Percentiles rank a stretch among this genome's conserved stretches.
Evolutionary conservation across 495 filamentous ascomycete genomes (phyloP).

Genomic region (Trichoderma reesei): DNA sequence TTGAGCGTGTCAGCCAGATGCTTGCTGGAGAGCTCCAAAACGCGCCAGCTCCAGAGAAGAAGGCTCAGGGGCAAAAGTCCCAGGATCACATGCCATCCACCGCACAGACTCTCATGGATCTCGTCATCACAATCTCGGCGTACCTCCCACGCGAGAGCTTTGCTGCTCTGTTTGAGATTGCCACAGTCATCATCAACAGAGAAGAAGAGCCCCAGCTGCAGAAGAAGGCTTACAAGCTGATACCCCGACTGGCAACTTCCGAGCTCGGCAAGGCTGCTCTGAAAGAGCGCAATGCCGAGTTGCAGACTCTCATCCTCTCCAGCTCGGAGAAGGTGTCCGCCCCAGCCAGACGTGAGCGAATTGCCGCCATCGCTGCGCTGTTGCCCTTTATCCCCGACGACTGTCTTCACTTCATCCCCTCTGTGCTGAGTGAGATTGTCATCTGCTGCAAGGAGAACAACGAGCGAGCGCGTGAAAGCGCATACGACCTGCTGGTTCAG

Average conservation of each 20-base stretch:
- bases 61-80: slow-evolving; percentile 38
- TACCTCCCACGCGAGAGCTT: slow-evolving; percentile 83
- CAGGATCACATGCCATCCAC: slow-evolving; percentile 76
- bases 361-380: slow-evolving; percentile 69
- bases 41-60: slow-evolving; percentile 44
- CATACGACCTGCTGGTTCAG: slow-evolving; percentile 81
- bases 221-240: slow-evolving; percentile 98
- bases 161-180: slow-evolving; percentile 68
- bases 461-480: slow-evolving; percentile 77
- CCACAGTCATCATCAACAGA: slow-evolving; percentile 66
- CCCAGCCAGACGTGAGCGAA: slow-evolving; percentile 73
- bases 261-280: slow-evolving; percentile 63
- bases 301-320: slow-evolving; percentile 67
- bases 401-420: slow-evolving; percentile 84
- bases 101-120: slow-evolving; percentile 88
- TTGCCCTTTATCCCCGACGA: slow-evolving; percentile 63
- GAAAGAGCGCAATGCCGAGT: slow-evolving; percentile 56
- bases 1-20: slow-evolving; percentile 73
- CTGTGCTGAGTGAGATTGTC: slow-evolving; percentile 84
- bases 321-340: slow-evolving; percentile 73
- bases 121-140: slow-evolving; percentile 88
- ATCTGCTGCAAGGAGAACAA: slow-evolving; percentile 95
- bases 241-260: slow-evolving; percentile 77
- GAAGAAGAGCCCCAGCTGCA: slow-evolving; percentile 84
- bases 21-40: slow-evolving; percentile 68